Evolutionary conservation across 148 eudicot genomes (phyloP).

Genomic region (Arbutus unedo): DNA sequence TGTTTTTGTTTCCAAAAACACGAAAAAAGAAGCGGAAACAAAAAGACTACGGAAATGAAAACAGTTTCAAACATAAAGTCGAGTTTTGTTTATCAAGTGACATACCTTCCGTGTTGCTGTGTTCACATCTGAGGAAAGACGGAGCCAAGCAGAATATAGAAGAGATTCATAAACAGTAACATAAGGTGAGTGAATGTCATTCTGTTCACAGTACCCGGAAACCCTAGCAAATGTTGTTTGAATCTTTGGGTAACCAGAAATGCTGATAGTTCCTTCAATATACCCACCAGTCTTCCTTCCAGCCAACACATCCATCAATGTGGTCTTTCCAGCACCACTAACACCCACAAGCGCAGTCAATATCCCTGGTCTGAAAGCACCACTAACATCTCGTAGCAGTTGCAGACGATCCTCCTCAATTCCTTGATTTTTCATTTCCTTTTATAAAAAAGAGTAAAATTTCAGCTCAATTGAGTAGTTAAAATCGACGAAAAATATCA

Average conservation of each 20-base stretch:
- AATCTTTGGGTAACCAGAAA: constrained; percentile 64
- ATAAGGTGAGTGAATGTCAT: constrained; percentile 18
- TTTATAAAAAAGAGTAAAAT: constrained; percentile 6
- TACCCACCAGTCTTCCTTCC: constrained; percentile 75
- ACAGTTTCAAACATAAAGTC: not conserved
- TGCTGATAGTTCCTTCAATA: constrained; percentile 51
- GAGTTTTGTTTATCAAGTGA: not conserved
- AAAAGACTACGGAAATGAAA: not conserved
- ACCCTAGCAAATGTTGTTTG: constrained; percentile 71
- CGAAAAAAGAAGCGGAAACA: no score
- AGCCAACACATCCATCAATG: constrained; percentile 72
- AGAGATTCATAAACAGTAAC: constrained; percentile 72
- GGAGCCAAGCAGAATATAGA: constrained; percentile 72
- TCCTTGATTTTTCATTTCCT: constrained; percentile 68
- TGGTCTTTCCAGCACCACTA: constrained; percentile 79
- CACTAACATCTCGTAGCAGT: constrained; percentile 59
- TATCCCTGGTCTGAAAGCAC: constrained; percentile 71
- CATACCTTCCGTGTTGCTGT: constrained; percentile 34
- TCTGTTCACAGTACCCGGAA: constrained; percentile 73
- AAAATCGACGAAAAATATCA: not conserved
- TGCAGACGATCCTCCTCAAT: constrained; percentile 58
- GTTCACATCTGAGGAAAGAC: constrained; percentile 63
- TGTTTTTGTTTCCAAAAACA: not conserved
- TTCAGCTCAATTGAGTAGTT: not conserved
- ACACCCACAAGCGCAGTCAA: constrained; percentile 77